These are phyloP conservation scores for Ogataea wickerhamii DNA, from an alignment of 805 yeast species.

Conservation along the genomic window DNA sequence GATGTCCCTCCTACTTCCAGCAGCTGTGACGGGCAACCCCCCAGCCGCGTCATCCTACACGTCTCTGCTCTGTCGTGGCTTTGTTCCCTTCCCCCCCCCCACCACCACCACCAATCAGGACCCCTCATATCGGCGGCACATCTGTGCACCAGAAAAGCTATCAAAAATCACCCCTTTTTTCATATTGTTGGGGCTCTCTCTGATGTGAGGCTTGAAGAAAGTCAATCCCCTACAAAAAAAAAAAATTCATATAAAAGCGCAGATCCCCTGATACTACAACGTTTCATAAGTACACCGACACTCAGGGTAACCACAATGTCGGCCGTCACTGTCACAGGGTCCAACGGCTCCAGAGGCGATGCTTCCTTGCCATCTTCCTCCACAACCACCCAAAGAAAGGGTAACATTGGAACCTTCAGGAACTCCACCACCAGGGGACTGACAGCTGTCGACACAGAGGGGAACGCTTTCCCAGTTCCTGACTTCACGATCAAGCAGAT, in stretches of 20 bases:
- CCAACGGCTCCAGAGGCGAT: constrained; percentile 11
- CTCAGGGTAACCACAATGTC: too few species aligned
- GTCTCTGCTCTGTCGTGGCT: too few species aligned
- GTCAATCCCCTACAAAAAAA: constrained; percentile 1
- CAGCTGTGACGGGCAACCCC: too few species aligned
- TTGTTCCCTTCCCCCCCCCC: too few species aligned
- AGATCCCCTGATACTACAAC: neutral
- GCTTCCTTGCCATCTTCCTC: constrained; percentile 8
- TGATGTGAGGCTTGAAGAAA: neutral
- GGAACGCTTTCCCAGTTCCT: constrained; percentile 68
- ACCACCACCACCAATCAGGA: too few species aligned
- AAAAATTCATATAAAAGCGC: neutral
- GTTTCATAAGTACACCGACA: neutral
- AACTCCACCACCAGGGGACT: constrained; percentile 29
- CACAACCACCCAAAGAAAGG: constrained; percentile 31
- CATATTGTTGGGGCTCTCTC: neutral
- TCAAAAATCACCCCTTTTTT: neutral
- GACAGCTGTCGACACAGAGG: constrained; percentile 55
- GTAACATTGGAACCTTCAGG: constrained; percentile 41
- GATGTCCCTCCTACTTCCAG: too few species aligned
- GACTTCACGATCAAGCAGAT: constrained; percentile 75
- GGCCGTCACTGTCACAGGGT: constrained; percentile 33
- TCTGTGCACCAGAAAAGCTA: too few species aligned
- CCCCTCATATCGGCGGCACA: too few species aligned
- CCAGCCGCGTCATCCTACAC: too few species aligned